Evolutionary conservation across 208 protist genomes (phyloP).

Genomic region (Willaertia magna): DNA sequence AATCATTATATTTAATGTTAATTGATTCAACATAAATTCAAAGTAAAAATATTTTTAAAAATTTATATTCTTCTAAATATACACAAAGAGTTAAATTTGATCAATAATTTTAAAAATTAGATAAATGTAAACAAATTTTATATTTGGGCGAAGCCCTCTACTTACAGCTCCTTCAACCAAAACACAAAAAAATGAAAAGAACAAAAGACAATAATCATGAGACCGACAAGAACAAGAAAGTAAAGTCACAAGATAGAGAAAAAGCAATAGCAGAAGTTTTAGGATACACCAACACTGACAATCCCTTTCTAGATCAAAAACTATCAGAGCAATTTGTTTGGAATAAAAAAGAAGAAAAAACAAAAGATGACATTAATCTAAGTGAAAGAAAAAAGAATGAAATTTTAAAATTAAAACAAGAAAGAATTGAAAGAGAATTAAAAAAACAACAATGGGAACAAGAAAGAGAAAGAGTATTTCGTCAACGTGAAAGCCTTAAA

Average conservation of each 20-base stretch:
- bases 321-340: constrained; percentile 29
- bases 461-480: constrained; percentile 24
- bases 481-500: constrained; percentile 29
- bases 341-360: constrained; percentile 6
- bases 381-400: constrained; percentile 22
- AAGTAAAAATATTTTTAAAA: no score
- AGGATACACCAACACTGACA: constrained; percentile 52
- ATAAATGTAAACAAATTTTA: no score
- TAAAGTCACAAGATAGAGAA: background rate
- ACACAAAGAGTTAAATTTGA: no score
- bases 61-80: no score
- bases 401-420: constrained; percentile 45
- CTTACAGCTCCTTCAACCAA: no score
- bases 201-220: no score
- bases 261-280: background rate
- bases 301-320: constrained; percentile 55
- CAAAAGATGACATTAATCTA: background rate
- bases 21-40: no score
- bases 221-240: background rate
- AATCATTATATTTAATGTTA: no score
- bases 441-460: constrained; percentile 31
- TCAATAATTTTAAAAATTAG: no score
- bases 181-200: no score
- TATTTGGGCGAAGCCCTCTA: no score
- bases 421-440: constrained; percentile 38